Evolutionary conservation across 2,329 filamentous ascomycete species (phyloP), one percentile per base, ranked within the genome.

Genomic region (Cytospora leucostoma): DNA sequence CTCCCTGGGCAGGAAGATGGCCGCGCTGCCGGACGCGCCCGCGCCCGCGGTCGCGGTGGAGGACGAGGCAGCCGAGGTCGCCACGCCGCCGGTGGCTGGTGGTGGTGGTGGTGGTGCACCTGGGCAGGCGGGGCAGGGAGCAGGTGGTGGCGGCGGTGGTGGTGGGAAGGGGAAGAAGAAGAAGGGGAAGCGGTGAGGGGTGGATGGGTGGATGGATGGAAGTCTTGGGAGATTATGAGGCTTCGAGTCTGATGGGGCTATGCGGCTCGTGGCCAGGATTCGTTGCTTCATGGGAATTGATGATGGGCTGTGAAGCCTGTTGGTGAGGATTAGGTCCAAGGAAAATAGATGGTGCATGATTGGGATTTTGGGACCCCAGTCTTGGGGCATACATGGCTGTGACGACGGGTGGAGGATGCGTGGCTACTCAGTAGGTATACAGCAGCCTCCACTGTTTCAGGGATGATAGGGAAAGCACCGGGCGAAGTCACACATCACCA

Each of bases 1-100:
- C 0, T 84, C 85, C 63, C 76, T 97, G 68, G 92, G 89, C n/a
- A 83, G 87, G 61, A 84, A 82, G 63, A 88, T 90, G 81, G 85
- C 84, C 15, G 85, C 82, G 38, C 72, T 88, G 68, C 78, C 80
- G 59, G 76, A 76, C 19, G 71, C 73, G 33, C 72, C 73, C 19
- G 47, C 57, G 38, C 50, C 61, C 2, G 56, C 51, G 3, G 66
- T 67, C 44, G 68, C 61, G 44, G 66, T 58, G 34, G 71, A 69
- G 52, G 80, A 81, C 56, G 80, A 76, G 68, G 44, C 44, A 10
- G 56, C 56, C 5, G 64, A 56, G 47, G 57, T 33, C 10, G 61
- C 64, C 38, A 64, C 64, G 21, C 60, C 64, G 34, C 61, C 61
- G 38, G 61, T 51, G 5, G 33, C 47, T 27, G 57, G 52, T 21